Conservation (phyloP, 2,329 filamentous ascomycete species). For the Calonectria montana region DNA sequence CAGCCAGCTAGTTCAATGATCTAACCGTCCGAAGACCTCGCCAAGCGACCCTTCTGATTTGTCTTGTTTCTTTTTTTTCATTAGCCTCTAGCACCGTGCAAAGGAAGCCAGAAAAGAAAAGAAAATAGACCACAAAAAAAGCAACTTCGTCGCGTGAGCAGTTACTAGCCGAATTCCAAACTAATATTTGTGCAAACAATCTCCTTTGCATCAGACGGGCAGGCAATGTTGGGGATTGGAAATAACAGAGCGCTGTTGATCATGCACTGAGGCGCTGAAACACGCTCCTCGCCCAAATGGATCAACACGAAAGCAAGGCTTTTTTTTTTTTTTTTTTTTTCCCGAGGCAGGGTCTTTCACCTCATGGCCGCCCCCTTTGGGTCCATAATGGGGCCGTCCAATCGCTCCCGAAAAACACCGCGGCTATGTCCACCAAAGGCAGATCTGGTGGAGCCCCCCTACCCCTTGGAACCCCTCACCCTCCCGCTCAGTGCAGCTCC, state of each 20-base stretch:
- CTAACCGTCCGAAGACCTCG: neutral
- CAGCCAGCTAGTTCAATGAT: neutral
- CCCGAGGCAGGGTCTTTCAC: constrained; percentile 37
- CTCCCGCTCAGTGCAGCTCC: constrained; percentile 42
- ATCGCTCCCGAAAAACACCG: constrained; percentile 42
- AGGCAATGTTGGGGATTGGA: constrained; percentile 24
- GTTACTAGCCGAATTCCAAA: constrained; percentile 1
- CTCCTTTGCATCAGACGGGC: constrained; percentile 24
- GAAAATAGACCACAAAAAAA: neutral
- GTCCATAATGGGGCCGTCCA: constrained; percentile 36
- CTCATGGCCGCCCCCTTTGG: constrained; percentile 30
- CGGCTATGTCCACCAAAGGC: constrained; percentile 42
- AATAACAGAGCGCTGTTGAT: constrained; percentile 21
- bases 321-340: constrained; percentile 16
- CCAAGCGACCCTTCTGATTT: neutral
- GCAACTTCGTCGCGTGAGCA: neutral
- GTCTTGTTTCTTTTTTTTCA: constrained; percentile 13
- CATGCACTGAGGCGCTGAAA: constrained; percentile 25
- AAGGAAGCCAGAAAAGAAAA: neutral
- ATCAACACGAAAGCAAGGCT: constrained; percentile 16
- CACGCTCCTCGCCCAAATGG: constrained; percentile 29
- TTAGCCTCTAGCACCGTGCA: neutral
- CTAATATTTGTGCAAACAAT: constrained; percentile 4
- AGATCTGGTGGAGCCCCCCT: constrained; percentile 42
- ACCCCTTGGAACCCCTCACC: constrained; percentile 43